Conservation (phyloP, 2,329 filamentous ascomycete species). For the Xylaria hypoxylon region DNA sequence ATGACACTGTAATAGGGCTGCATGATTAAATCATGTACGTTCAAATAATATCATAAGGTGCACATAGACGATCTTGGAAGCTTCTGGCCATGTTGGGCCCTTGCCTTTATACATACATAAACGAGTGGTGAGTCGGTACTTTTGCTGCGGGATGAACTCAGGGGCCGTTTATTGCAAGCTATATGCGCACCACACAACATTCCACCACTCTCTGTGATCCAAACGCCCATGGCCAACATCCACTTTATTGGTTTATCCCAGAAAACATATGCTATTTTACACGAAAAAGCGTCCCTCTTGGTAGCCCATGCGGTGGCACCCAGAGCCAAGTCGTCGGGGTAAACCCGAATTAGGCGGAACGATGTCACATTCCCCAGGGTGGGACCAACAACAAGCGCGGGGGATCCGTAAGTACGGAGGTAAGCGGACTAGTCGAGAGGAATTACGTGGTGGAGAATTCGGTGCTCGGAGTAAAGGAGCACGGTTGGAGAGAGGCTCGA, state of each 20-base stretch:
- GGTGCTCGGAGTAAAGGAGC: conserved; percentile 8
- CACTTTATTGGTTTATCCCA: neutral
- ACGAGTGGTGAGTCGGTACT: conserved; percentile 17
- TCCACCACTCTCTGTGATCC: neutral
- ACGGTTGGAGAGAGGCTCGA: neutral
- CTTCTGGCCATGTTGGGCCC: neutral
- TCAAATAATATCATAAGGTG: neutral
- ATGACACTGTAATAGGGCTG: conserved; percentile 6
- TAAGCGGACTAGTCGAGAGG: neutral
- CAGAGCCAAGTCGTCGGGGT: neutral
- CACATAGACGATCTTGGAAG: neutral
- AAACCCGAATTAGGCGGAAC: neutral
- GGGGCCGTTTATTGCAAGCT: neutral
- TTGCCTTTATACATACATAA: conserved; percentile 11
- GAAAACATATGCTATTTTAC: neutral
- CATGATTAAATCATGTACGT: conserved; percentile 12
- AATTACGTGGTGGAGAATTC: neutral
- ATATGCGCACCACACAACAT: neutral
- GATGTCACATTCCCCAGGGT: conserved; percentile 5
- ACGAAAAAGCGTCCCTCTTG: neutral
- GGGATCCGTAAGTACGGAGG: neutral
- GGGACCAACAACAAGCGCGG: neutral
- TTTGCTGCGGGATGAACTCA: conserved; percentile 21
- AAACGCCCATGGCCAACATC: neutral
- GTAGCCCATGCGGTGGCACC: neutral